Base-by-base conservation (phyloP, 495 filamentous ascomycete genomes). In the Bacidia gigantensis region DNA sequence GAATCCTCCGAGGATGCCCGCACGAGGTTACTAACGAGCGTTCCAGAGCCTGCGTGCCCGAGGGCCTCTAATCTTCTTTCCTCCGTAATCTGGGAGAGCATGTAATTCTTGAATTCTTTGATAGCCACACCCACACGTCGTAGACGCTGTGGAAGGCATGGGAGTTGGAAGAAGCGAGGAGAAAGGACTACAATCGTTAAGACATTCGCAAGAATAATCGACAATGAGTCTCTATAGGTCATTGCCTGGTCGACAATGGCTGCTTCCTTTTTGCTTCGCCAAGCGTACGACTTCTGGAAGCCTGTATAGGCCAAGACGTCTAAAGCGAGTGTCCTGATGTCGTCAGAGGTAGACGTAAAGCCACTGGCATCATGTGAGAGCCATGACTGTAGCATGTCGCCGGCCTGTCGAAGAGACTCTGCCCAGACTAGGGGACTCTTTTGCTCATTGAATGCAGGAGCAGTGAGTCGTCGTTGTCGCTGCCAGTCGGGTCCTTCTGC, bases 391-490 rank as follows among this genome's bases (percentile, higher is more conserved):
- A 71, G 44, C 68, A 73, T 68, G 5, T 62, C 61, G 21, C 53
- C 49, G 1, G 68, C 62, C 53, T 73, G 70, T 0, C 55, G 55
- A 0, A 73, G 11, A 1, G 65, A 56, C 58, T 73, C 69, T 1
- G 44, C 43, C 72, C 71, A 73, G 9, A 73, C 69, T 5, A 69
- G 50, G 0, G 45, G 52, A 50, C 64, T 73, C 44, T 61, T 73
- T 0, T 57, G 59, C 54, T 75, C 70, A 51, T 71, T 73, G 52
- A 75, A 73, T 0, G 65, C 64, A 0, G 64, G 52, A 0, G 67
- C 60, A 2, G 65, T 65, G 11, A 67, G 45, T 49, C 64, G 67
- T 2, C 71, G 56, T 25, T 73, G 69, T 11, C 66, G 63, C 47
- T 64, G 60, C 71, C 70, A 73, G 18, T 69, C 64, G 0, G 57